Conservation (phyloP, 139 green algal species). For the Choricystis sp. region DNA sequence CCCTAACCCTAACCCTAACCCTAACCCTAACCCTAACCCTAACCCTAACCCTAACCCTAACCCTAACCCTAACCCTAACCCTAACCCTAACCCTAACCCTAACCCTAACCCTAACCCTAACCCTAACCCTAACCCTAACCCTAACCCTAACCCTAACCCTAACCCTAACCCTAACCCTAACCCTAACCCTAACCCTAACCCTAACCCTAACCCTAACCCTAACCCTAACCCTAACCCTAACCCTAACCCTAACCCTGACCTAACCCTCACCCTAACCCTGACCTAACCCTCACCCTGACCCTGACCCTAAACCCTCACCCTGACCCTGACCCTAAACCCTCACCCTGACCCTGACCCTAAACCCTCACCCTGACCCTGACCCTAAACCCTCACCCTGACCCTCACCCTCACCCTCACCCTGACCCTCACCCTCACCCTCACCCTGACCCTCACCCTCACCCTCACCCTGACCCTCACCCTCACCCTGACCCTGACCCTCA, state of each 20-base stretch:
- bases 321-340: neutral
- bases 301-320: neutral
- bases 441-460: too few relatives aligned
- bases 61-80: neutral
- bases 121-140: neutral
- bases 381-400: neutral
- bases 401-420: neutral
- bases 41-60: too few relatives aligned
- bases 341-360: neutral
- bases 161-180: neutral
- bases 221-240: too few relatives aligned
- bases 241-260: neutral
- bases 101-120: neutral
- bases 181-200: neutral
- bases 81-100: neutral
- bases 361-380: neutral
- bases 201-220: neutral
- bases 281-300: neutral
- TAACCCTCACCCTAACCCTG: neutral
- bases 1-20: too few relatives aligned
- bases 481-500: too few relatives aligned
- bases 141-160: neutral
- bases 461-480: too few relatives aligned
- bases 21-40: too few relatives aligned
- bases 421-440: neutral